These are phyloP conservation scores for Pseudopithomyces chartarum DNA, from an alignment of 2,329 filamentous ascomycete genomes.

Conservation along the genomic window DNA sequence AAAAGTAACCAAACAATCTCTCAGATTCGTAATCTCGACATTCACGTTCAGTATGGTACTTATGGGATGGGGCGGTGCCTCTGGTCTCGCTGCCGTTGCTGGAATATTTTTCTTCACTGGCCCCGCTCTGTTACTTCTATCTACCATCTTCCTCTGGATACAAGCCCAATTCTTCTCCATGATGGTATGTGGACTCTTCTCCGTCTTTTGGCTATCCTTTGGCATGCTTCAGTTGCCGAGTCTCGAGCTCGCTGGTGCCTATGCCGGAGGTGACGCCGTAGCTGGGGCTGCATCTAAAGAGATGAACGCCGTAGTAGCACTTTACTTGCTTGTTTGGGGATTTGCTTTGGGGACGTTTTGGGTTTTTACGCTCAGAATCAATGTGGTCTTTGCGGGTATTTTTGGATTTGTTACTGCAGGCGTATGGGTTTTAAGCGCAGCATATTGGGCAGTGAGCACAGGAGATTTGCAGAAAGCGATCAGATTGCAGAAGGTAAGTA, in stretches of 20 bases:
- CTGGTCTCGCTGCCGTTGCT: constrained; percentile 41
- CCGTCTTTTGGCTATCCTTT: constrained; percentile 58
- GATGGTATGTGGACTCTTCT: constrained; percentile 59
- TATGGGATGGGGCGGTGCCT: constrained; percentile 48
- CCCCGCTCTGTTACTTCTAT: constrained; percentile 53
- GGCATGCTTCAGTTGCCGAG: constrained; percentile 57
- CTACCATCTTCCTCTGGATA: constrained; percentile 59
- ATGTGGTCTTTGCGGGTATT: constrained; percentile 56
- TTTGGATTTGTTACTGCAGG: constrained; percentile 55
- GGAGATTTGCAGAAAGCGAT: constrained; percentile 51
- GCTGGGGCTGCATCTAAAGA: constrained; percentile 50
- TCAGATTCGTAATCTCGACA: constrained; percentile 46
- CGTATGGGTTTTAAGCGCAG: constrained; percentile 53
- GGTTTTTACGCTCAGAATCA: constrained; percentile 58
- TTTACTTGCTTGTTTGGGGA: constrained; percentile 60
- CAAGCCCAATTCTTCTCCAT: constrained; percentile 45
- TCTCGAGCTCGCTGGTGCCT: constrained; percentile 52
- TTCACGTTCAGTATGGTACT: constrained; percentile 48
- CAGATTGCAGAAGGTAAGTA: constrained; percentile 53
- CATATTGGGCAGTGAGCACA: constrained; percentile 55
- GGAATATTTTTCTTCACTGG: constrained; percentile 53
- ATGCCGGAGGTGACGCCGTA: constrained; percentile 51
- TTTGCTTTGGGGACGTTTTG: constrained; percentile 59
- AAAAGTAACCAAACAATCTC: background rate
- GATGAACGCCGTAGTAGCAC: constrained; percentile 55